Conservation (phyloP, 257 asterid species). For the Echites panduratus region DNA sequence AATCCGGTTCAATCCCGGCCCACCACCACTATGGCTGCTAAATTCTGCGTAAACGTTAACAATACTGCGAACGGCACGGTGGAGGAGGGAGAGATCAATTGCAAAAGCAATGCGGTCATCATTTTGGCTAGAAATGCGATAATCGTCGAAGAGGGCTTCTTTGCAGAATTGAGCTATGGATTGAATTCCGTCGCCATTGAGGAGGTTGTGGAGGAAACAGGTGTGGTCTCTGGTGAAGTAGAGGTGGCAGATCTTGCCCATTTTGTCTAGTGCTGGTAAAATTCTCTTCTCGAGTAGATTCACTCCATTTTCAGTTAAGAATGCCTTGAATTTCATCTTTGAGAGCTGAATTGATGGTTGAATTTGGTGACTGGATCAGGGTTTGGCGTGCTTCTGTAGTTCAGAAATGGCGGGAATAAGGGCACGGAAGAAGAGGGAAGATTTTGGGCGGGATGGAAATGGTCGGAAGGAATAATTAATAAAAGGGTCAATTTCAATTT, state of each 20-base stretch:
- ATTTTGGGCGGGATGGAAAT: background rate
- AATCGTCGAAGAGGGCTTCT: slow-evolving; percentile 65
- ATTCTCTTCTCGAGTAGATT: slow-evolving; percentile 74
- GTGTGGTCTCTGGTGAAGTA: slow-evolving; percentile 65
- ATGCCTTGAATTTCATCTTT: slow-evolving; percentile 78
- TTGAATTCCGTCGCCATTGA: slow-evolving; percentile 70
- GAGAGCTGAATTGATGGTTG: background rate
- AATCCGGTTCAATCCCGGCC: slow-evolving; percentile 31
- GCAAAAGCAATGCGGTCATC: slow-evolving; percentile 70
- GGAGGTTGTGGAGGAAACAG: slow-evolving; percentile 96
- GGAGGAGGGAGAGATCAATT: slow-evolving; percentile 82
- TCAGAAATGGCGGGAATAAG: slow-evolving; percentile 23
- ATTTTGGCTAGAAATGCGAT: slow-evolving; percentile 66
- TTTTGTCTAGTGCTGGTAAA: slow-evolving; percentile 77
- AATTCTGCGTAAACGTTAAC: slow-evolving; percentile 53
- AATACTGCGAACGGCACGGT: slow-evolving; percentile 87
- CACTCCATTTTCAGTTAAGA: slow-evolving; percentile 68
- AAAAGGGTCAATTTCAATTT: background rate
- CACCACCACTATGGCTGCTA: slow-evolving; percentile 11
- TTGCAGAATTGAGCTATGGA: slow-evolving; percentile 73
- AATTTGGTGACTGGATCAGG: slow-evolving; percentile 4
- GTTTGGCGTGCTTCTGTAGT: slow-evolving; percentile 5
- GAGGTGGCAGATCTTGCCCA: slow-evolving; percentile 72
- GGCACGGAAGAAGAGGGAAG: background rate
- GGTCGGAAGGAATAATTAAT: background rate